These are phyloP conservation scores for Colletotrichum godetiae DNA, from an alignment of 2,329 filamentous ascomycete species.

Conservation along the genomic window DNA sequence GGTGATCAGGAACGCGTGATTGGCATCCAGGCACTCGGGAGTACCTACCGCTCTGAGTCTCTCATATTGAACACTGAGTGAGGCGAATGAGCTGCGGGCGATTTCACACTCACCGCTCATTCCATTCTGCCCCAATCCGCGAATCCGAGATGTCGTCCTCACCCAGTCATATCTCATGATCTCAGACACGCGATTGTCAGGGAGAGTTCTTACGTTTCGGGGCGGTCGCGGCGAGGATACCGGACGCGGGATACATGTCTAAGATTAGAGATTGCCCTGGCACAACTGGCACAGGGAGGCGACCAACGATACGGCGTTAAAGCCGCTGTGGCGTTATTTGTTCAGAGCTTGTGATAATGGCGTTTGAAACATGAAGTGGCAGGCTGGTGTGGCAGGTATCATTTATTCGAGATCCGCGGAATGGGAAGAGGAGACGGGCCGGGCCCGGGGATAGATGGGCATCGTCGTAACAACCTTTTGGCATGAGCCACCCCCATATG, in stretches of 20 bases:
- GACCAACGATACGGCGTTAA: neutral
- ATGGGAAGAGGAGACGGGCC: slow-evolving; percentile 2
- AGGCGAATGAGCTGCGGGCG: slow-evolving; percentile 5
- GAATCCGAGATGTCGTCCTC: neutral
- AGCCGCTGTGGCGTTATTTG: neutral
- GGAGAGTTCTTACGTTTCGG: neutral
- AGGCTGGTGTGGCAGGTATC: neutral
- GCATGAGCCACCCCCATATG: neutral
- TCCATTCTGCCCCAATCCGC: neutral
- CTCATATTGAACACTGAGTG: neutral
- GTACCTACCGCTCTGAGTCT: too few species aligned
- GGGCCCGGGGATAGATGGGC: neutral
- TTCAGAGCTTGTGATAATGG: neutral
- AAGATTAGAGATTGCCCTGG: neutral
- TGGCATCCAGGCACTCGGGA: neutral
- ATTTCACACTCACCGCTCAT: slow-evolving; percentile 29
- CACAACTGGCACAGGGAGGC: too few species aligned
- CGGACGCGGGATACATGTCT: neutral
- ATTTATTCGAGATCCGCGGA: neutral
- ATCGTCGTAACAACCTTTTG: neutral
- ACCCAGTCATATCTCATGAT: neutral
- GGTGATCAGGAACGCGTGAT: slow-evolving; percentile 15
- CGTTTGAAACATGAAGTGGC: neutral
- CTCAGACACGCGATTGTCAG: neutral
- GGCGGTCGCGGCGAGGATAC: neutral